Conservation (phyloP, 305 asterid species). For the Petunia hybrid region DNA sequence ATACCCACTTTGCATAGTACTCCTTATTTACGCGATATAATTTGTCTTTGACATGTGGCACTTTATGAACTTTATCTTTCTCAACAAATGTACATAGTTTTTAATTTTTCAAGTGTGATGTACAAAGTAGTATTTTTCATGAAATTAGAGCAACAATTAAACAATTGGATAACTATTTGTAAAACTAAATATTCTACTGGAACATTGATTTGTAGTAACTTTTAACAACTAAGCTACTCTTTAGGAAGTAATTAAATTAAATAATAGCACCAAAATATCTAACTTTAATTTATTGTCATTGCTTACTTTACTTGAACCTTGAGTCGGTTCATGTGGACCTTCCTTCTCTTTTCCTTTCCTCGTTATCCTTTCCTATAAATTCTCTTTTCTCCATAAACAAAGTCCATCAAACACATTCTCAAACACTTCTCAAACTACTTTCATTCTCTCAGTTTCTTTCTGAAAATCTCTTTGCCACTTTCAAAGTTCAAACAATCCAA, state of each 20-base stretch:
- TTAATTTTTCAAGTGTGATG: no score
- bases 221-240: no score
- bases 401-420: neutral
- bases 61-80: no score
- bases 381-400: neutral
- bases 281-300: neutral
- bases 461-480: neutral
- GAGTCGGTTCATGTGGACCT: conserved; percentile 1
- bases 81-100: no score
- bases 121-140: no score
- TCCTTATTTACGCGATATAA: no score
- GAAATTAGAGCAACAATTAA: no score
- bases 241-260: neutral
- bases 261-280: neutral
- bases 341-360: conserved; percentile 2
- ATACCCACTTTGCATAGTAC: no score
- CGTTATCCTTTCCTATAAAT: conserved; percentile 3
- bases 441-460: neutral
- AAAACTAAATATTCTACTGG: no score
- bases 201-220: no score
- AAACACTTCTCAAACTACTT: neutral
- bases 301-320: neutral
- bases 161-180: no score
- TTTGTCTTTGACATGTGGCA: no score
- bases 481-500: neutral